phyloP scores from a whole-genome alignment of 805 yeast genomes.

The Ogataea corticis region DNA sequence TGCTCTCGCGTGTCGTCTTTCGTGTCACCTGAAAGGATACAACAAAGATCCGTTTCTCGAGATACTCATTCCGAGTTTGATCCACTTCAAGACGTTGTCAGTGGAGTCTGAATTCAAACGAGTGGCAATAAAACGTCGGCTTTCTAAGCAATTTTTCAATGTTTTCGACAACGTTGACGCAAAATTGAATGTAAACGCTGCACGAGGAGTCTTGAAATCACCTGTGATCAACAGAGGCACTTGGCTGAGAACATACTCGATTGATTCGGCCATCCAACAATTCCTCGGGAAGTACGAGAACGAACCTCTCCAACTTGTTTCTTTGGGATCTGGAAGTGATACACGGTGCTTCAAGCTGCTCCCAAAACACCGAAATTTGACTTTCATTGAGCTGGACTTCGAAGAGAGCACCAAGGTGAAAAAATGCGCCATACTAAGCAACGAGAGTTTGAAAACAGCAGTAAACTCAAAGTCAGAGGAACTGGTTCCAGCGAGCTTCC shows the following conservation, averaged over 20 bases:
- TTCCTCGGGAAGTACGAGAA: constrained; percentile 38
- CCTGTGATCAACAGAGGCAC: constrained; percentile 77
- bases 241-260: constrained; percentile 55
- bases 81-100: constrained; percentile 37
- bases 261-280: constrained; percentile 46
- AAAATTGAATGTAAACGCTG: neutral
- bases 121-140: constrained; percentile 35
- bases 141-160: constrained; percentile 41
- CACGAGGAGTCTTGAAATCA: constrained; percentile 35
- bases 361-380: constrained; percentile 33
- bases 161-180: constrained; percentile 16
- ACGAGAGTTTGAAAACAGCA: constrained; percentile 30
- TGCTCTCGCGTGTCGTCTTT: constrained; percentile 64
- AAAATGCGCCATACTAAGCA: constrained; percentile 44
- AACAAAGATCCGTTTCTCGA: constrained; percentile 42
- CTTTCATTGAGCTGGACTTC: constrained; percentile 66
- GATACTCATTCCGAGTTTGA: constrained; percentile 37
- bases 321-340: constrained; percentile 83
- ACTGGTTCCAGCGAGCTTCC: constrained; percentile 10
- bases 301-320: constrained; percentile 51
- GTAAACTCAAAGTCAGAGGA: constrained; percentile 22
- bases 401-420: constrained; percentile 53
- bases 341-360: constrained; percentile 61
- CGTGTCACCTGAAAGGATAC: constrained; percentile 52
- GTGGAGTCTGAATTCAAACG: constrained; percentile 40